Evolutionary conservation across 2,329 filamentous ascomycete genomes (phyloP).

Genomic region (Sporothrix luriei): DNA sequence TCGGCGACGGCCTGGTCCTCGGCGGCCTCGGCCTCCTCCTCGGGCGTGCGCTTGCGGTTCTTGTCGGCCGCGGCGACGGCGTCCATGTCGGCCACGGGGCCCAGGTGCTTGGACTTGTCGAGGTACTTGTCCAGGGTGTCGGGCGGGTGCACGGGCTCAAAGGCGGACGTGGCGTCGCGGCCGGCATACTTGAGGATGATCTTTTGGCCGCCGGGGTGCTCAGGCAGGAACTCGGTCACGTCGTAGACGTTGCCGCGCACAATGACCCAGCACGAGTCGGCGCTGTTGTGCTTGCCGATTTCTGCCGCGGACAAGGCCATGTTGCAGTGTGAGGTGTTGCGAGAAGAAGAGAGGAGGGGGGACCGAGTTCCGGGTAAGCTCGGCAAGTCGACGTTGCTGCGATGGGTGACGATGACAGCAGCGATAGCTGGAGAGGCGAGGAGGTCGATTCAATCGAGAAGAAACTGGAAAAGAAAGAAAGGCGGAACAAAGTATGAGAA

Average conservation of each 20-base stretch:
- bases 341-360: neutral
- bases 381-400: neutral
- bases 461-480: neutral
- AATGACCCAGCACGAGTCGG: conserved; percentile 47
- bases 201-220: conserved; percentile 85
- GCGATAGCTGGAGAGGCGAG: neutral
- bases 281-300: conserved; percentile 43
- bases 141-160: conserved; percentile 83
- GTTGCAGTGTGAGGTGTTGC: neutral
- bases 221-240: conserved; percentile 52
- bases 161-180: conserved; percentile 91
- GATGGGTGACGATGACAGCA: conserved; percentile 1
- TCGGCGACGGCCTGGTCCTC: conserved; percentile 65
- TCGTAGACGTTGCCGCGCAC: conserved; percentile 41
- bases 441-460: conserved; percentile 13
- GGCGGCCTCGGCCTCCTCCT: conserved; percentile 66
- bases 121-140: conserved; percentile 88
- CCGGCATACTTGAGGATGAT: conserved; percentile 97
- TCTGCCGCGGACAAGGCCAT: conserved; percentile 42
- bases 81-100: conserved; percentile 84
- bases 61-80: conserved; percentile 66
- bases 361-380: neutral
- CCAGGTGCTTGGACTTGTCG: conserved; percentile 81
- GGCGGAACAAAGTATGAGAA: neutral
- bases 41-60: conserved; percentile 40